Conservation (phyloP, 2,329 filamentous ascomycete species). For the Monosporascus sp. region DNA sequence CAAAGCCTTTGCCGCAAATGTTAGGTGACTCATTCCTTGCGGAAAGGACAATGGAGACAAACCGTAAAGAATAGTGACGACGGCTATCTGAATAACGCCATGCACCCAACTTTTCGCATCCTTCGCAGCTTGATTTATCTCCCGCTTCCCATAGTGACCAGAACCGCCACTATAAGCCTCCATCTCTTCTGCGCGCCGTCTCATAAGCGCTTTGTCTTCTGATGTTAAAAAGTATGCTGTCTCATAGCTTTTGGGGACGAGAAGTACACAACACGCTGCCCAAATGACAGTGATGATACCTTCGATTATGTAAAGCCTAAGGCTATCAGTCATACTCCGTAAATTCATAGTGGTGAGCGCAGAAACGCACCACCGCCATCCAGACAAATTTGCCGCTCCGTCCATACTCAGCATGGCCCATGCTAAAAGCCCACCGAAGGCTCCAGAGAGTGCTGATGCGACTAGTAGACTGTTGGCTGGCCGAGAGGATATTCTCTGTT, state of each 20-base stretch:
- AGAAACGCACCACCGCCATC: slow-evolving; percentile 21
- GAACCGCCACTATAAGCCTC: slow-evolving; percentile 17
- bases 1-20: slow-evolving; percentile 22
- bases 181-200: slow-evolving; percentile 15
- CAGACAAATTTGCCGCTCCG: slow-evolving; percentile 17
- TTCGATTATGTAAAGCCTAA: slow-evolving; percentile 19
- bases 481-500: too few species aligned
- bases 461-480: slow-evolving; percentile 8
- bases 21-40: neutral
- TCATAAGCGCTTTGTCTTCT: slow-evolving; percentile 17
- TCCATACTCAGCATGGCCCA: slow-evolving; percentile 23
- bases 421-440: slow-evolving; percentile 23
- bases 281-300: slow-evolving; percentile 14
- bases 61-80: slow-evolving; percentile 33
- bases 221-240: slow-evolving; percentile 15
- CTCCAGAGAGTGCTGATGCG: slow-evolving; percentile 20
- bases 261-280: slow-evolving; percentile 6
- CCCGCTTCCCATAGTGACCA: slow-evolving; percentile 15
- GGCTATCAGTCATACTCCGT: neutral
- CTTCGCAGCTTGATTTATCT: slow-evolving; percentile 17
- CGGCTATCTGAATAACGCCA: slow-evolving; percentile 32
- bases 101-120: slow-evolving; percentile 23
- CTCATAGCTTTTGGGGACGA: slow-evolving; percentile 13
- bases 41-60: neutral
- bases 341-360: neutral